phyloP scores from a whole-genome alignment of 2,329 filamentous ascomycete genomes.

The Ascochyta fabae region DNA sequence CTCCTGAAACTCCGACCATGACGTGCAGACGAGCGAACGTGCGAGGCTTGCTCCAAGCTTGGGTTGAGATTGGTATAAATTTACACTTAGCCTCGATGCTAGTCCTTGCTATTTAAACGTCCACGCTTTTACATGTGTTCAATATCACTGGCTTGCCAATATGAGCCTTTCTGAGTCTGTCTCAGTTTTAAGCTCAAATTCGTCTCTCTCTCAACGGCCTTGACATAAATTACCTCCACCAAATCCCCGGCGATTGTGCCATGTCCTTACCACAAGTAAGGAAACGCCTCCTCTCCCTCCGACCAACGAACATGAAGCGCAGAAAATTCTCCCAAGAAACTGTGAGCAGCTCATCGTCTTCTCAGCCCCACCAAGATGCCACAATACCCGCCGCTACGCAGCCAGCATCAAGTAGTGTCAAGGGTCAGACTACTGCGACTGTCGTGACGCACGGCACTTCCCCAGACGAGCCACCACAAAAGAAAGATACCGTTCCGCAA shows the following conservation, averaged over 20 bases:
- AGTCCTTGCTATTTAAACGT: background rate
- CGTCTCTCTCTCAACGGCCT: background rate
- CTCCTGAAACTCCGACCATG: background rate
- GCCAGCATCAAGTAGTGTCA: background rate
- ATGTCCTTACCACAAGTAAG: conserved; percentile 2
- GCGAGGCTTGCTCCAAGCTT: background rate
- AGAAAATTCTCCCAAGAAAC: background rate
- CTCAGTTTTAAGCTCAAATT: background rate
- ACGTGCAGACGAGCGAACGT: background rate
- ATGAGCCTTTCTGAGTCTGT: background rate
- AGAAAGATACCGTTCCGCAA: background rate
- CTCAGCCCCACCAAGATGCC: background rate
- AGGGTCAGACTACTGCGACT: background rate
- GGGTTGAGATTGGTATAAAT: conserved; percentile 7
- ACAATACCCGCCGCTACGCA: background rate
- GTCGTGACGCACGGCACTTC: background rate
- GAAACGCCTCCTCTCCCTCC: background rate
- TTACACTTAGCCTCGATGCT: background rate
- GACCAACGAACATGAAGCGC: background rate
- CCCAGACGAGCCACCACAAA: background rate
- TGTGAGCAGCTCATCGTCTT: too few species aligned
- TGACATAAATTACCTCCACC: background rate
- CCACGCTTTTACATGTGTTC: background rate
- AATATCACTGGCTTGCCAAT: background rate
- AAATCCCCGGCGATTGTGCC: background rate